These are phyloP conservation scores for Pseudomonodictys pantanalensis DNA, from an alignment of 495 filamentous ascomycete genomes.

Conservation along the genomic window DNA sequence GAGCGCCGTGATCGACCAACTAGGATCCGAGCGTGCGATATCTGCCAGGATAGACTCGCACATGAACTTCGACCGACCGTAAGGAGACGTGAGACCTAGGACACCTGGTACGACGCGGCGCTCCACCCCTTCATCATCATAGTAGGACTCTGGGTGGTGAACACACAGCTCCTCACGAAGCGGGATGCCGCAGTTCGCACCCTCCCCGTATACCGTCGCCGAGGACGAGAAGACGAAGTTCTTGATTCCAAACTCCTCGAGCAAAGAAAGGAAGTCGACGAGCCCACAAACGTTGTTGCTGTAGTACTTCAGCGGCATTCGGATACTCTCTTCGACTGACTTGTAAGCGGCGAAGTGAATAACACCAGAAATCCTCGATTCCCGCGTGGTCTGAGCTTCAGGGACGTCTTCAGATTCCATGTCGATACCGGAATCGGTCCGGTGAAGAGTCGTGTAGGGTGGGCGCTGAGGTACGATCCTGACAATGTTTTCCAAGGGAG, in stretches of 20 bases:
- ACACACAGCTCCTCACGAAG: conserved; percentile 60
- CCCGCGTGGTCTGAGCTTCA: conserved; percentile 13
- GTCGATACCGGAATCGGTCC: conserved; percentile 30
- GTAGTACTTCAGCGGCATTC: conserved; percentile 59
- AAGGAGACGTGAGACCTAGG: conserved; percentile 60
- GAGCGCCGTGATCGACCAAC: conserved; percentile 60
- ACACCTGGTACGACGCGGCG: conserved; percentile 44
- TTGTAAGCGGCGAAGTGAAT: conserved; percentile 66
- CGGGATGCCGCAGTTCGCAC: conserved; percentile 52
- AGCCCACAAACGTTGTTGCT: conserved; percentile 63
- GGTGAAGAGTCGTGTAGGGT: conserved; percentile 20
- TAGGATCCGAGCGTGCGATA: conserved; percentile 55
- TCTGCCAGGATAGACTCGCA: conserved; percentile 65
- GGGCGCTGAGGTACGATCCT: not conserved
- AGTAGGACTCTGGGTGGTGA: conserved; percentile 48
- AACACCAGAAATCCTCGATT: conserved; percentile 56
- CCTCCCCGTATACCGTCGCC: conserved; percentile 61
- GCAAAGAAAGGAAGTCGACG: conserved; percentile 55
- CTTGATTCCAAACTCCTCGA: conserved; percentile 59
- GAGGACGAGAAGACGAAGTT: conserved; percentile 67
- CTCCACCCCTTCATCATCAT: conserved; percentile 38
- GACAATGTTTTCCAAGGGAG: conserved; percentile 4
- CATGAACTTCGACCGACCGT: conserved; percentile 66
- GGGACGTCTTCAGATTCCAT: conserved; percentile 16
- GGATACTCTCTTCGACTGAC: conserved; percentile 53